Base-by-base conservation (phyloP, 2,329 filamentous ascomycete genomes). In the Talaromyces pinophilus region DNA sequence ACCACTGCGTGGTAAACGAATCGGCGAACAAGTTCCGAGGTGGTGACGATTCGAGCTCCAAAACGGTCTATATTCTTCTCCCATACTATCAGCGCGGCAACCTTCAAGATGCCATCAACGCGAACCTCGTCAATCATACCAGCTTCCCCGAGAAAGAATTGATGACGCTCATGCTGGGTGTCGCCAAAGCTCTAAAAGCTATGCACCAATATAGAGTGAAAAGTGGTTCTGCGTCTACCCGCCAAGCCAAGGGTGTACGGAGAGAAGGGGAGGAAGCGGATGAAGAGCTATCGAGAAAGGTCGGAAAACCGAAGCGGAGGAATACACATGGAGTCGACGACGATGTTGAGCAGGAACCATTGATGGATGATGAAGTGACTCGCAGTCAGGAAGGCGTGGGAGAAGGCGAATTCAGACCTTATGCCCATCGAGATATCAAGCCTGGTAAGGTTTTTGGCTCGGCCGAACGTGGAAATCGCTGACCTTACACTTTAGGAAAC, bases 81-180 rank as follows among this genome's bases (percentile, higher is more conserved):
- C 95, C 95, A 13, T 99, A 98, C 82, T 99, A 97, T 82, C 86
- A 93, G 73, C 86, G 94, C 70, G 95, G 95, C 15, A 99, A 99
- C 78, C 85, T 99, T 44, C 95, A 99, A 81, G 95, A 99, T 80
- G 90, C 96, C 76, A 98, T 99, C 83, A 99, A 99, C 79, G 94
- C 95, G 70, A 99, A 99, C 80, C 83, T 98, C 64, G 94, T 99
- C 79, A 98, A 98, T 79, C 92, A 96, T 77, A 92, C 91, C 44
- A 86, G 85, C 62, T 98, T 99, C 74, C 93, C 94, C 0, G 94
- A 98, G 82, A 87, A 89, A 76, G 86, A 90, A 72, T 83, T 99
- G 69, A 94, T 98, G 93, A 84, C 89, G 67, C 80, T 99, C 67
- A 97, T 99, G 78, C 82, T 97, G 50, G 95, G 95, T 17, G 93